A percentile compares a stretch with the other conserved stretches of the same genome.
phyloP scores from a whole-genome alignment of 108 stramenopile genomes.

The Skeletonema potamos region DNA sequence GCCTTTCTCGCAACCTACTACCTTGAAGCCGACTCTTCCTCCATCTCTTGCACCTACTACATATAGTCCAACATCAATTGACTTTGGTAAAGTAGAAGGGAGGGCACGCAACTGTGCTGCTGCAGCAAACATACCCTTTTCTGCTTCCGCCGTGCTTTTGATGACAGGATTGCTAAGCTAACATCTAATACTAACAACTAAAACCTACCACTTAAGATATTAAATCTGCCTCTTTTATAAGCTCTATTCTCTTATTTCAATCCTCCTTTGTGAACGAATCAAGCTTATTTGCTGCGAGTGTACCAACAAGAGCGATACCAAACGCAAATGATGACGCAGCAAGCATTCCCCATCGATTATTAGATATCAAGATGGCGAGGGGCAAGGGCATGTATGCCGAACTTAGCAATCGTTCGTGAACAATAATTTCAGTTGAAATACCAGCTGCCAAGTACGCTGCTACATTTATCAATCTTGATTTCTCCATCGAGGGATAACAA shows the following conservation, averaged over 20 bases:
- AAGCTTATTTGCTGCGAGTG: conserved; percentile 19
- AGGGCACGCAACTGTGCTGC: neutral
- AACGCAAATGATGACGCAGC: conserved; percentile 49
- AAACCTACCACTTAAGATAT: neutral
- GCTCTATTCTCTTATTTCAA: neutral
- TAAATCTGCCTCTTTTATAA: neutral
- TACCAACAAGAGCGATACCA: conserved; percentile 48
- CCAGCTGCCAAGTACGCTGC: conserved; percentile 72
- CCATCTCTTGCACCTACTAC: no score
- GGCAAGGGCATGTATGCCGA: conserved; percentile 74
- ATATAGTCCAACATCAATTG: no score
- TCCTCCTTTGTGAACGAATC: neutral
- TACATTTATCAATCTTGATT: conserved; percentile 47
- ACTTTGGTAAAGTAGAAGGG: no score
- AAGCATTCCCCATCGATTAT: conserved; percentile 42
- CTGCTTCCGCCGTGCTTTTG: neutral
- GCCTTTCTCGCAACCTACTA: no score
- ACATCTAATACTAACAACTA: neutral
- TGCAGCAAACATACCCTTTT: neutral
- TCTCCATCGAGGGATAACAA: conserved; percentile 85
- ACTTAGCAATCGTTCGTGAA: conserved; percentile 20
- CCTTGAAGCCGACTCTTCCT: no score
- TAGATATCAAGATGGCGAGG: conserved; percentile 49
- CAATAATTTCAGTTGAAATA: conserved; percentile 44
- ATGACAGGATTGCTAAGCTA: neutral